Evolutionary conservation across 2,329 filamentous ascomycete genomes (phyloP).

Genomic region (Aureobasidium pullulans): DNA sequence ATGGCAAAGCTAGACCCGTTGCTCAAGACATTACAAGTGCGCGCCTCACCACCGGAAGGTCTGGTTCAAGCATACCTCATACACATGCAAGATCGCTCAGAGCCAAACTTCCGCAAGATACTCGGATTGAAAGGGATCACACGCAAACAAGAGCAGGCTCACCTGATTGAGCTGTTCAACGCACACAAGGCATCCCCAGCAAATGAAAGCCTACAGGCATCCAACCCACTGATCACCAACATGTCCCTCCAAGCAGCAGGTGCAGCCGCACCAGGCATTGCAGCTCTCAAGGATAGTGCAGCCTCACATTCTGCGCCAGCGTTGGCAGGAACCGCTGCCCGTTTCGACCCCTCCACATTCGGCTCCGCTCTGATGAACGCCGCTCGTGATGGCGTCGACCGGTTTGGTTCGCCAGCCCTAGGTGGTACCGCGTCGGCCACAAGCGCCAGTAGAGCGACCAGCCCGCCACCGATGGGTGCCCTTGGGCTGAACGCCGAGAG

Average conservation of each 20-base stretch:
- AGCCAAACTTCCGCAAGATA: conserved; percentile 92
- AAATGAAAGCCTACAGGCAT: conserved; percentile 63
- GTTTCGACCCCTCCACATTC: conserved; percentile 73
- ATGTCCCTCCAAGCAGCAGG: conserved; percentile 48
- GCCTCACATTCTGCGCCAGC: conserved; percentile 27
- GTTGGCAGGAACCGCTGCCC: conserved; percentile 29
- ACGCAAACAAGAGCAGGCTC: conserved; percentile 67
- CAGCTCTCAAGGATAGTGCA: conserved; percentile 18
- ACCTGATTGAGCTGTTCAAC: conserved; percentile 85
- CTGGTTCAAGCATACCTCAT: conserved; percentile 96
- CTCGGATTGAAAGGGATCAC: conserved; percentile 90
- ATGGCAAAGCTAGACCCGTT: conserved; percentile 86
- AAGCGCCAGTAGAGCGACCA: conserved; percentile 25
- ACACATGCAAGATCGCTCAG: conserved; percentile 88
- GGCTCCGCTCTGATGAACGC: conserved; percentile 85
- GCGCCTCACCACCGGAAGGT: conserved; percentile 81
- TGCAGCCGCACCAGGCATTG: conserved; percentile 29
- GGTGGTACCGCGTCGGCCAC: conserved; percentile 19
- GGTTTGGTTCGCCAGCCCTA: conserved; percentile 59
- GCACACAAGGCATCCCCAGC: conserved; percentile 63
- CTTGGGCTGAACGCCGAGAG: conserved; percentile 21
- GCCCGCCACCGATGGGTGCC: conserved; percentile 23
- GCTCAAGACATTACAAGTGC: conserved; percentile 93
- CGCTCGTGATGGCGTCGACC: conserved; percentile 73
- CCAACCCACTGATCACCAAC: conserved; percentile 56